A percentile compares a stretch with the other conserved stretches of the same genome.
These are phyloP conservation scores for Euphorbia celastroides DNA, from an alignment of 441 rosid species.

Conservation along the genomic window DNA sequence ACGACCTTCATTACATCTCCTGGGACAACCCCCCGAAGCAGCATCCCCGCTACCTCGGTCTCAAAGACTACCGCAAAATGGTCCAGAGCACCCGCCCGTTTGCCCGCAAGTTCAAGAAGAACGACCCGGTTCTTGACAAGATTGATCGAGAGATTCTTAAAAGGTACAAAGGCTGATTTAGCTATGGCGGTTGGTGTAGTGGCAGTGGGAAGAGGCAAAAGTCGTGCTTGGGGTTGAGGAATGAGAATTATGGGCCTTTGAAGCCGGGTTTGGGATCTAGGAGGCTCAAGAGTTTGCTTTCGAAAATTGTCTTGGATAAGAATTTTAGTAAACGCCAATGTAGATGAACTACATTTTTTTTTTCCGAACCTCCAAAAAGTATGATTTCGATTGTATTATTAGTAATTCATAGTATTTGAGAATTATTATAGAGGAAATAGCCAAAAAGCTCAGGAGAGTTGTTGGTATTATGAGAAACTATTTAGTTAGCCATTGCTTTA, in stretches of 20 bases:
- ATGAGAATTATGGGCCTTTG: conserved; percentile 35
- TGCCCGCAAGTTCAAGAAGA: conserved; percentile 76
- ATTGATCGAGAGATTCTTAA: conserved; percentile 66
- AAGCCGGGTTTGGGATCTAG: conserved; percentile 74
- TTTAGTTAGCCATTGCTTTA: too few relatives aligned
- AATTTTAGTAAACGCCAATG: conserved; percentile 63
- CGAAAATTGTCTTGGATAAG: conserved; percentile 39
- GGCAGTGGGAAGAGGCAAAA: conserved; percentile 22
- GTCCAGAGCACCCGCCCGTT: conserved; percentile 72
- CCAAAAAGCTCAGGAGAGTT: neutral
- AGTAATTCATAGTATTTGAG: neutral
- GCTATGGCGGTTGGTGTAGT: conserved; percentile 55
- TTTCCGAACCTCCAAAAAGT: neutral
- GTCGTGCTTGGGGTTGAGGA: conserved; percentile 27
- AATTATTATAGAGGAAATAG: neutral
- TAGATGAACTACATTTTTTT: conserved; percentile 26
- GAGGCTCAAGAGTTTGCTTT: conserved; percentile 52
- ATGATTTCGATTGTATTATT: neutral
- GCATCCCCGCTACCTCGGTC: conserved; percentile 61
- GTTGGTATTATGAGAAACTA: neutral
- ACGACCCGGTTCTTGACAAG: conserved; percentile 58
- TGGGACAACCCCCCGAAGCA: conserved; percentile 96
- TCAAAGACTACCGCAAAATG: conserved; percentile 62
- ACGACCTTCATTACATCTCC: conserved; percentile 72
- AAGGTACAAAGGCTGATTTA: conserved; percentile 30